phyloP scores from a whole-genome alignment of 164 flowering plant species.

The Tetrastigma voinierianum region DNA sequence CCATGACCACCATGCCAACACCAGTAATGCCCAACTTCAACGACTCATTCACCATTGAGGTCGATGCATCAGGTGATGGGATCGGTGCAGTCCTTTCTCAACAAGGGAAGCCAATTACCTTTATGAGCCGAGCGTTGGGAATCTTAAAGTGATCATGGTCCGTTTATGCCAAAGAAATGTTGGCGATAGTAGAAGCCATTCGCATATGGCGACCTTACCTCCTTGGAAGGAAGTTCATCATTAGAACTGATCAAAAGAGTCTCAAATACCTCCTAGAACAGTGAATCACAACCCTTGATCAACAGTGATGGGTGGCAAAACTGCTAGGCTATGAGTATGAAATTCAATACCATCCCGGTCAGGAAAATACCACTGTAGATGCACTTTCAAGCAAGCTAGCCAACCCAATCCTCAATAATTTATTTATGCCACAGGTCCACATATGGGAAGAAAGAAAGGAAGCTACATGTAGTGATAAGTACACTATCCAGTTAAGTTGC shows the following conservation, averaged over 20 bases:
- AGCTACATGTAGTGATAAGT: too few relatives aligned
- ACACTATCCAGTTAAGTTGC: not conserved
- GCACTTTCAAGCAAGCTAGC: not conserved
- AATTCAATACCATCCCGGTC: not conserved
- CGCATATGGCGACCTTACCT: too few relatives aligned
- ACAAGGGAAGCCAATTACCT: too few relatives aligned
- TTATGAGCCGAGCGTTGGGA: too few relatives aligned
- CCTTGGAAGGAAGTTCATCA: too few relatives aligned
- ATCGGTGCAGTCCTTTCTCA: too few relatives aligned
- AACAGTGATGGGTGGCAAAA: slow-evolving; percentile 1
- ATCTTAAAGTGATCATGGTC: not conserved
- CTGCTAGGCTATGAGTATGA: not conserved
- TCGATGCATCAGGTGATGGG: too few relatives aligned
- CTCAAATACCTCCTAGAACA: not conserved
- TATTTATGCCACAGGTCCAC: not conserved
- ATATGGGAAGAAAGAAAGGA: not conserved
- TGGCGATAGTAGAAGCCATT: slow-evolving; percentile 5
- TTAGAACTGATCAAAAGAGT: too few relatives aligned
- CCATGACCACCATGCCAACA: slow-evolving; percentile 3
- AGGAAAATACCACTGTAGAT: not conserved
- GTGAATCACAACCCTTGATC: slow-evolving; percentile 1
- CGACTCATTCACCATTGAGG: too few relatives aligned
- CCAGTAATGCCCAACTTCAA: too few relatives aligned
- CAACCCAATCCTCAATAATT: too few relatives aligned
- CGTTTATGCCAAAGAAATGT: slow-evolving; percentile 2